Percentiles rank a stretch among this genome's conserved stretches.
Conservation (phyloP, 371 early-diverging fungal species). For the Circinella umbellata region DNA sequence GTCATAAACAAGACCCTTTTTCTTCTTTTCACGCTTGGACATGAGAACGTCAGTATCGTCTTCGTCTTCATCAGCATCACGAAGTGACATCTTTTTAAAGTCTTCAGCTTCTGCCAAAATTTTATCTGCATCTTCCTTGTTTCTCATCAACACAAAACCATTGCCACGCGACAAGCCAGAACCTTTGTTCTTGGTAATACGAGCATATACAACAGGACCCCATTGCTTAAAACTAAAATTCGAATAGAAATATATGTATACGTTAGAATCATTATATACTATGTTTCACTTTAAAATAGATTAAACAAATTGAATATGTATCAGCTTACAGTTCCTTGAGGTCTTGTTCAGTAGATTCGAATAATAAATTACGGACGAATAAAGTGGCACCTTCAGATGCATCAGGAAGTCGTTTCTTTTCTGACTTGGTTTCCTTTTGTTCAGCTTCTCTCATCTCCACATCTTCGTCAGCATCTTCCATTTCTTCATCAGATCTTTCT, state of each 20-base stretch:
- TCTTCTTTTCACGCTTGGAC: conserved; percentile 55
- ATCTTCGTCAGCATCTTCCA: conserved; percentile 36
- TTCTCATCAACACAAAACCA: conserved; percentile 89
- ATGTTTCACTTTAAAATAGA: no score
- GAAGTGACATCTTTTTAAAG: conserved; percentile 47
- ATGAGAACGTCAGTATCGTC: conserved; percentile 37
- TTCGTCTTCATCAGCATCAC: conserved; percentile 44
- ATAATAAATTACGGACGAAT: conserved; percentile 91
- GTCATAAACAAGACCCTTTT: conserved; percentile 60
- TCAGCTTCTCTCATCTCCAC: conserved; percentile 44
- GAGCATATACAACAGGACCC: conserved; percentile 85
- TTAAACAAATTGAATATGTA: no score
- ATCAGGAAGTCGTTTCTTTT: conserved; percentile 37
- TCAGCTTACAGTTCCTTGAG: conserved; percentile 70
- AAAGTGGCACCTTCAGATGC: conserved; percentile 78
- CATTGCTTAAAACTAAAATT: conserved; percentile 59
- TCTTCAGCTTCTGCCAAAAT: conserved; percentile 73
- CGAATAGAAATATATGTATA: neutral
- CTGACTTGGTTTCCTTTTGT: conserved; percentile 42
- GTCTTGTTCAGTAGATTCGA: conserved; percentile 86
- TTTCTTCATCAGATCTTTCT: conserved; percentile 31
- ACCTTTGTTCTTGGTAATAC: conserved; percentile 80
- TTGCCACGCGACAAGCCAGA: conserved; percentile 90
- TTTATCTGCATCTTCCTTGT: conserved; percentile 72
- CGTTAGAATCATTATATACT: no score